phyloP scores from a whole-genome alignment of 306 rosid species.

The Medicago ruthenica region DNA sequence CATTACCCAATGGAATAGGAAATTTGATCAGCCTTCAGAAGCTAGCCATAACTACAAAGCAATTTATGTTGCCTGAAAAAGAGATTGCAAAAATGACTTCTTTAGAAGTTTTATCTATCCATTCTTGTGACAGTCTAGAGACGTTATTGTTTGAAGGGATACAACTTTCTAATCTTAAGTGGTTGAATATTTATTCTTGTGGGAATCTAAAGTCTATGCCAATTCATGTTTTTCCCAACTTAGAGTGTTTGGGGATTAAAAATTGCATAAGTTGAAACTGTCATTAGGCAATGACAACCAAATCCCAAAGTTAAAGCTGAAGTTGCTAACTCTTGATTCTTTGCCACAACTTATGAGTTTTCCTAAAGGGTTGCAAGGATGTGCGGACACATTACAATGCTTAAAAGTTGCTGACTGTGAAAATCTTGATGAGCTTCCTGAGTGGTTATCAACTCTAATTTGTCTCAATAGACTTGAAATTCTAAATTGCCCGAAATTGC shows the following conservation, averaged over 20 bases:
- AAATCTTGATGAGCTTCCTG: not conserved
- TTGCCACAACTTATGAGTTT: not conserved
- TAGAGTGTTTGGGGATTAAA: not conserved
- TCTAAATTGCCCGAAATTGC: not conserved
- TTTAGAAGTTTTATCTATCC: not conserved
- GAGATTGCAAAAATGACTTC: slow-evolving; percentile 16
- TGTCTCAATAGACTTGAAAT: not conserved
- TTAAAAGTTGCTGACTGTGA: rapidly evolving
- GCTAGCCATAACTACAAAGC: not conserved
- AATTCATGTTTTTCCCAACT: not conserved
- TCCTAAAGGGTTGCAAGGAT: slow-evolving; percentile 17
- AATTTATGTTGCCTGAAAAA: not conserved
- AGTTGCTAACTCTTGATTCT: not conserved
- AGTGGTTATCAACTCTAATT: not conserved
- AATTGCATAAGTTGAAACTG: not conserved
- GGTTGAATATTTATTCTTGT: rapidly evolving
- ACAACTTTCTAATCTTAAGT: not conserved
- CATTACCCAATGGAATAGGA: slow-evolving; percentile 10
- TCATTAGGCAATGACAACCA: not conserved
- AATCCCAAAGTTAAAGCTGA: not conserved
- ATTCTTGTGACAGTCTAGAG: not conserved
- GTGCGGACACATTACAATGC: not conserved
- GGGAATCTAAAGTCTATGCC: not conserved
- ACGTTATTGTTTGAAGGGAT: not conserved
- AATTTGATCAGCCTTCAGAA: slow-evolving; percentile 15